Evolutionary conservation across 768 basidiomycete species (phyloP), one percentile per base, ranked within the genome.

Genomic region (Pleurotus citrinopileatus): DNA sequence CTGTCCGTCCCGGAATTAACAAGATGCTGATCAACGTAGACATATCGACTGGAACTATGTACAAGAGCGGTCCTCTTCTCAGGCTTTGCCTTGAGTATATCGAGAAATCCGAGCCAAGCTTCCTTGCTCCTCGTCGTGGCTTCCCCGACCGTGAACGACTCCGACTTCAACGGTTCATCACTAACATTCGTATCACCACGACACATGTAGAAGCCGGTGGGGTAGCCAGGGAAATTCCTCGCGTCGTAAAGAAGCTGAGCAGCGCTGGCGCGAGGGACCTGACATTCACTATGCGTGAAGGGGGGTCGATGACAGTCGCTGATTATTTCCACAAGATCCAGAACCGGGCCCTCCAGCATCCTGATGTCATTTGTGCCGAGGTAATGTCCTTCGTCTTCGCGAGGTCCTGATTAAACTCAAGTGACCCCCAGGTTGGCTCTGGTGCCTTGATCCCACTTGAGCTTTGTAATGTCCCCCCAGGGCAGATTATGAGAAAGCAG

Each of bases 31-130:
- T 89, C 63, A 89, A 89, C 50, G 75, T 89, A 59, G 87, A 89
- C 56, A 89, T 88, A 52, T 82, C 80, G 2, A 87, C 87, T 0
- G 87, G 83, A 0, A 76, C 81, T 0, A 89, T 89, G 87, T 88
- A 84, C 65, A 82, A 82, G 60, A 62, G 76, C 0, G 86, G 86
- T 0, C 65, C 73, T 0, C 70, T 89, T 4, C 66, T 85, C 36
- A 61, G 67, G 13, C 69, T 88, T 1, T 82, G 82, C 48, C 63
- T 82, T 1, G 79, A 81, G 13, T 79, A 76, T 59, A 51, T 87
- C 10, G 72, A 68, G 0, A 67, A 54, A 29, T 59, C 57, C 2
- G 55, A 70, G 38, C 66, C 73, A 0, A 63, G 70, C 10, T 51
- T 69, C 3, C 61, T 80, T 5, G 70, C 78, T 10, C 77, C 80